A percentile compares a stretch with the other conserved stretches of the same genome.
phyloP scores from a whole-genome alignment of 768 basidiomycete genomes.

The Agrocybe chaxingu region DNA sequence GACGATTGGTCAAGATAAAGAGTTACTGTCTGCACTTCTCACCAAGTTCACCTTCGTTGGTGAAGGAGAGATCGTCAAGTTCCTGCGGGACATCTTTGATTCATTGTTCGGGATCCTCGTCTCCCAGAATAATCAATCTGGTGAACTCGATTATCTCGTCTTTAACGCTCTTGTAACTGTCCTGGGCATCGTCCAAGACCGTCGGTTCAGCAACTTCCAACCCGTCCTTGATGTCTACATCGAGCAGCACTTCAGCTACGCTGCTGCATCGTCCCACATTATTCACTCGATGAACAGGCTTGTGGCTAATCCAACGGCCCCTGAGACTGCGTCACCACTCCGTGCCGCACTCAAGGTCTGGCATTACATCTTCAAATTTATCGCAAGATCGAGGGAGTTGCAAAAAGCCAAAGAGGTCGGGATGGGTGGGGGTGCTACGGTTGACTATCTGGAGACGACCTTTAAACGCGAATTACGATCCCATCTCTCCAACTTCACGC shows the following conservation, averaged over 20 bases:
- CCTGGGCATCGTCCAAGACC: slow-evolving; percentile 88
- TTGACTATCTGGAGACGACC: slow-evolving; percentile 78
- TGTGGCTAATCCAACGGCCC: slow-evolving; percentile 65
- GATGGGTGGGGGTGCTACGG: slow-evolving; percentile 76
- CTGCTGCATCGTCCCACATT: slow-evolving; percentile 79
- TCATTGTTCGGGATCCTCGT: slow-evolving; percentile 87
- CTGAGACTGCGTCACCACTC: slow-evolving; percentile 72
- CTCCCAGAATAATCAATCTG: slow-evolving; percentile 67
- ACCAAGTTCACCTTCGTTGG: slow-evolving; percentile 88
- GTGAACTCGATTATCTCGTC: slow-evolving; percentile 81
- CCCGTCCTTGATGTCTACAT: slow-evolving; percentile 94
- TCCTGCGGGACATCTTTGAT: slow-evolving; percentile 87
- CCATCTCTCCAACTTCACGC: slow-evolving; percentile 78
- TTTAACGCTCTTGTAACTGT: slow-evolving; percentile 91
- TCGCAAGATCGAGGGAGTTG: slow-evolving; percentile 83
- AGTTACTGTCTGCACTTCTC: slow-evolving; percentile 67
- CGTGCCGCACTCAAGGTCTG: slow-evolving; percentile 93
- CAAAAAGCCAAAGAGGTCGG: slow-evolving; percentile 81
- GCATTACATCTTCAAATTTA: slow-evolving; percentile 96
- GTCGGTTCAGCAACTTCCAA: slow-evolving; percentile 93
- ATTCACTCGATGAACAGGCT: slow-evolving; percentile 86
- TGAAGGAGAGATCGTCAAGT: slow-evolving; percentile 94
- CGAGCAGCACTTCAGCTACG: slow-evolving; percentile 80
- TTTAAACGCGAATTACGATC: slow-evolving; percentile 83
- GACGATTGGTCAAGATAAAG: slow-evolving; percentile 49